Evolutionary conservation across 805 yeast genomes (phyloP).

Genomic region (Wickerhamiella qilinensis): DNA sequence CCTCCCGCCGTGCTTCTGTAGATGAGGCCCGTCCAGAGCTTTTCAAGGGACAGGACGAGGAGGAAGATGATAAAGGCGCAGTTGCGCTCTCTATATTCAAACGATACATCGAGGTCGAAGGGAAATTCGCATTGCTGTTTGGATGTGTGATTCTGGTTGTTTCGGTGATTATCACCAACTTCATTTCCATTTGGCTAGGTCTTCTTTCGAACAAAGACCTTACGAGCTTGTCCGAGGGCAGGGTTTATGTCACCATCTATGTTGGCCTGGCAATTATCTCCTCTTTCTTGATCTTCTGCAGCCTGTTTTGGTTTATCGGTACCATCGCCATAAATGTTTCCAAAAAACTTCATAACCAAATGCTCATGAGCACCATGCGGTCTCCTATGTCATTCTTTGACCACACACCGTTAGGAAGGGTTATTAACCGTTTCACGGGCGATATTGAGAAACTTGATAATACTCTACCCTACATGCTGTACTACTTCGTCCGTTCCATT

Average conservation of each 20-base stretch:
- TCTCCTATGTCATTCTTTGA: constrained; percentile 69
- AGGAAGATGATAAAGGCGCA: constrained; percentile 13
- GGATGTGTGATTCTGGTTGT: constrained; percentile 20
- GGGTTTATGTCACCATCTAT: constrained; percentile 55
- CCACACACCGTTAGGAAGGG: constrained; percentile 66
- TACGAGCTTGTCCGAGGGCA: constrained; percentile 9
- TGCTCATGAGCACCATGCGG: constrained; percentile 38
- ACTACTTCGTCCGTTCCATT: constrained; percentile 34
- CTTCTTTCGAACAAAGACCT: constrained; percentile 12
- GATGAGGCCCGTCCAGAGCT: constrained; percentile 3
- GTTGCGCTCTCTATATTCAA: constrained; percentile 11
- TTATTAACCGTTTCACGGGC: constrained; percentile 63
- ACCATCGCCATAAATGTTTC: constrained; percentile 19
- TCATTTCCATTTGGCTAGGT: constrained; percentile 13
- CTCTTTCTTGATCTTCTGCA: constrained; percentile 15
- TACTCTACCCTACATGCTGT: constrained; percentile 45
- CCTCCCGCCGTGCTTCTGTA: constrained; percentile 5
- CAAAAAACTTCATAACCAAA: constrained; percentile 33
- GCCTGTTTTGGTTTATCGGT: constrained; percentile 41
- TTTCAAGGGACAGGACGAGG: constrained; percentile 17
- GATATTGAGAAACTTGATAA: constrained; percentile 64
- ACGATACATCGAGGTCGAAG: constrained; percentile 16
- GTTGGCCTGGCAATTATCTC: constrained; percentile 47
- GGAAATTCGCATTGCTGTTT: constrained; percentile 22
- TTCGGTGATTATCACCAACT: constrained; percentile 13